A percentile compares a stretch with the other conserved stretches of the same genome.
Conservation (phyloP, 371 early-diverging fungal genomes). For the Haplosporangium sp. region DNA sequence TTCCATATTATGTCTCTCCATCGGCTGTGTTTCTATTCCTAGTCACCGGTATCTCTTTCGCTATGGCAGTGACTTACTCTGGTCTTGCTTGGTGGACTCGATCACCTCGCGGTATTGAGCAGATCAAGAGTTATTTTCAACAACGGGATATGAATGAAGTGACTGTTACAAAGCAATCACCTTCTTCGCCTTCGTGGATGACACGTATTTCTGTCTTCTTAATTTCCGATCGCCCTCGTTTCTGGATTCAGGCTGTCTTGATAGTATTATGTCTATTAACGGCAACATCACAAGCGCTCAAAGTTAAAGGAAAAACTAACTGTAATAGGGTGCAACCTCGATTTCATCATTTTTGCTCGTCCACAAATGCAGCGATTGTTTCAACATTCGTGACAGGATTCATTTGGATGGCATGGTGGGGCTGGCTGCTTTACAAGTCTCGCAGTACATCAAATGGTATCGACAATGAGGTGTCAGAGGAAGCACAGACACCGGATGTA, state of each 20-base stretch:
- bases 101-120: constrained; percentile 8
- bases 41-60: constrained; percentile 15
- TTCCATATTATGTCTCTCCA: constrained; percentile 16
- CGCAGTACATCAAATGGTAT: background rate
- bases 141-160: background rate
- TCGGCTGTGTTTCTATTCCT: constrained; percentile 27
- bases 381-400: constrained; percentile 2
- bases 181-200: background rate
- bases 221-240: constrained; percentile 13
- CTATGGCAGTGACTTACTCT: constrained; percentile 16
- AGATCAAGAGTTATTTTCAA: background rate
- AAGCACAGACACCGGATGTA: constrained; percentile 6
- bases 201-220: constrained; percentile 6
- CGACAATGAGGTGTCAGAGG: background rate
- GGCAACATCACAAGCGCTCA: constrained; percentile 13
- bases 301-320: constrained; percentile 11
- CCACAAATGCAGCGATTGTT: constrained; percentile 25
- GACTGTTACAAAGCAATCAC: background rate
- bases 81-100: constrained; percentile 36
- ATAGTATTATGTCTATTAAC: constrained; percentile 3
- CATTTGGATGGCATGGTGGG: constrained; percentile 23
- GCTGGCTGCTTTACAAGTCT: constrained; percentile 11
- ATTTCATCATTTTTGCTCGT: constrained; percentile 19
- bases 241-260: constrained; percentile 16
- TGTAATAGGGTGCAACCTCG: constrained; percentile 1